Percentiles rank a stretch among this genome's conserved stretches.
These are phyloP conservation scores for Termitomyces sp. DNA, from an alignment of 768 basidiomycete species.

Conservation along the genomic window DNA sequence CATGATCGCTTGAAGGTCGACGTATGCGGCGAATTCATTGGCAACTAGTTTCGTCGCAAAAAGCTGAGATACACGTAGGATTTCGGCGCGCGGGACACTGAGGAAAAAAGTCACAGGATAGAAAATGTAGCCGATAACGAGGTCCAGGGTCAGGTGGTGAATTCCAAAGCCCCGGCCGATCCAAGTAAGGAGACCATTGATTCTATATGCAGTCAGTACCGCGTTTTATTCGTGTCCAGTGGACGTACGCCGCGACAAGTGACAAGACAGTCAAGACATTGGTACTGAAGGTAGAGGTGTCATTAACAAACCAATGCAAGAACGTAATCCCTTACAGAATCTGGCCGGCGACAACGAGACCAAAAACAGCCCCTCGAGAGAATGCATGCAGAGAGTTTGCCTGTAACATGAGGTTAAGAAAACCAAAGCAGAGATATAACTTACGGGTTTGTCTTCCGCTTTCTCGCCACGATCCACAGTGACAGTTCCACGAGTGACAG, in stretches of 20 bases:
- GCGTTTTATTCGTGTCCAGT: not conserved
- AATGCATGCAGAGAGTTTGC: constrained; percentile 88
- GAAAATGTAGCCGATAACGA: constrained; percentile 81
- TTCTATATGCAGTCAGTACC: constrained; percentile 15
- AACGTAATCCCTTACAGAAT: constrained; percentile 51
- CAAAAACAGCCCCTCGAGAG: constrained; percentile 78
- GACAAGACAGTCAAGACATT: constrained; percentile 84
- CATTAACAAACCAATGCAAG: constrained; percentile 7
- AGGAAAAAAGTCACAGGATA: constrained; percentile 83
- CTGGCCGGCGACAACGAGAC: constrained; percentile 81
- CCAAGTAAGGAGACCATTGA: constrained; percentile 87
- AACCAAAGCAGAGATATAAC: constrained; percentile 11
- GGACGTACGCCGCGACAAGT: constrained; percentile 56
- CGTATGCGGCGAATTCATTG: constrained; percentile 83
- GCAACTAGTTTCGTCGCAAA: constrained; percentile 85
- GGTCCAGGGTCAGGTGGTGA: constrained; percentile 73
- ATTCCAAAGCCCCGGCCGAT: constrained; percentile 84
- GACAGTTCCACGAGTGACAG: constrained; percentile 77
- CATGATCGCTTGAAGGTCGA: constrained; percentile 47
- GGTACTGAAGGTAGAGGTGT: constrained; percentile 34
- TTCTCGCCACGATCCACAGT: constrained; percentile 75
- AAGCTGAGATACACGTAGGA: constrained; percentile 72
- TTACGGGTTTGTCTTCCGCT: constrained; percentile 45
- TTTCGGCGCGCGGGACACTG: constrained; percentile 77
- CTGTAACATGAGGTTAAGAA: constrained; percentile 10